Evolutionary conservation across 2,329 filamentous ascomycete genomes (phyloP), one percentile per base, ranked within the genome.

Genomic region (Phaeomoniella chlamydospora): DNA sequence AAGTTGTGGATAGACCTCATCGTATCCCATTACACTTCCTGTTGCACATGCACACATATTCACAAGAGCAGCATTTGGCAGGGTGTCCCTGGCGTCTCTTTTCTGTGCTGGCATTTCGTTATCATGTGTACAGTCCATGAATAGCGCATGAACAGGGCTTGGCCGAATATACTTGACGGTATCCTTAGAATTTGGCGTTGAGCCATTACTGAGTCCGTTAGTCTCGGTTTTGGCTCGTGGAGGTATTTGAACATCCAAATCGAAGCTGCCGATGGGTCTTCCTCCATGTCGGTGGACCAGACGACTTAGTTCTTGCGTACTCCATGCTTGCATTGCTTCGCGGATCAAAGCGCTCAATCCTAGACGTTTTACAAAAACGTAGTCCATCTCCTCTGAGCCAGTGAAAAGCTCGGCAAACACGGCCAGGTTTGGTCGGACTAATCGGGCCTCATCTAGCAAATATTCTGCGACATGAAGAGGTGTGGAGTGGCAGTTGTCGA

Each of bases 71-170:
- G 88, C 87, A 50, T 92, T 96, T 5, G 92, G 83, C 6, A 98
- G 68, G 0, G 90, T 96, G 53, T 98, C 92, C 40, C 86, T 75
- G 35, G 87, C 87, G 54, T 94, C 87, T 29, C 92, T 74, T 58
- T 94, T 94, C 58, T 98, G 88, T 1, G 88, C 84, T 1, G 90
- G 90, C 2, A 85, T 81, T 60, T 98, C 88, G 49, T 98, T 98
- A 61, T 98, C 90, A 56, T 98, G 90, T 0, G 92, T 98, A 58
- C 92, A 98, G 55, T 98, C 92, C 86, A 96, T 96, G 59, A 98
- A 94, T 1, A 98, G 65, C 1, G 88, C 90, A 45, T 94, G 87
- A 0, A 96, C 80, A 3, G 87, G 84, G 3, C 77, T 82, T n/a
- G 81, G 78, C 45, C 84, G 83, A 56, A 98, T 87, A 42, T 71